These are phyloP conservation scores for Penicillium steckii DNA, from an alignment of 495 filamentous ascomycete genomes.

Conservation along the genomic window DNA sequence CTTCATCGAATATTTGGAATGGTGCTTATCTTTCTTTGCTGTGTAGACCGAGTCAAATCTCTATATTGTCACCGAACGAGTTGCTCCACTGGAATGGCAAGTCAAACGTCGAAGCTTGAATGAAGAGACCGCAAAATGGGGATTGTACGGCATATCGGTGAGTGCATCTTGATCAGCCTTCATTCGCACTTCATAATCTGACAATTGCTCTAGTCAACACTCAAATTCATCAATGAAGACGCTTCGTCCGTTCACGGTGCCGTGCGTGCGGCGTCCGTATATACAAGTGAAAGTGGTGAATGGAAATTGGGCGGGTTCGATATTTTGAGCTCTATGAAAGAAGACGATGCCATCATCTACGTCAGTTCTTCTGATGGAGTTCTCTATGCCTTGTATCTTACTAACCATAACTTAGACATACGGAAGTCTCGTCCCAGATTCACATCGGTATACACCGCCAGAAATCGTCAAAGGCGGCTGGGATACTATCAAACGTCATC, in stretches of 20 bases:
- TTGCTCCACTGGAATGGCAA: constrained; percentile 82
- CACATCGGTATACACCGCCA: constrained; percentile 76
- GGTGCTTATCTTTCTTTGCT: no score
- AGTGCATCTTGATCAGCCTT: neutral
- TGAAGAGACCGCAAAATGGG: constrained; percentile 94
- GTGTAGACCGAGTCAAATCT: constrained; percentile 88
- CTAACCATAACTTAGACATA: constrained; percentile 58
- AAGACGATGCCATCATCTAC: constrained; percentile 90
- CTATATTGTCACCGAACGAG: constrained; percentile 91
- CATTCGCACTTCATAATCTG: constrained; percentile 1
- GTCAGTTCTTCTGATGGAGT: constrained; percentile 43
- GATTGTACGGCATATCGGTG: constrained; percentile 81
- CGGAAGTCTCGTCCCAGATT: constrained; percentile 82
- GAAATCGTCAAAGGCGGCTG: constrained; percentile 85
- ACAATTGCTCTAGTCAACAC: constrained; percentile 59
- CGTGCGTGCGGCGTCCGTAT: constrained; percentile 80
- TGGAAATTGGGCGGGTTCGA: constrained; percentile 97
- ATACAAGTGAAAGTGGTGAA: constrained; percentile 90
- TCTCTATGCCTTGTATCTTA: neutral
- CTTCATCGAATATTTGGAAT: no score
- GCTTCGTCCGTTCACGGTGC: constrained; percentile 87
- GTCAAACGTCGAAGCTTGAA: constrained; percentile 79
- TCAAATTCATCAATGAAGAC: constrained; percentile 95
- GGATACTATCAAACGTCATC: constrained; percentile 81
- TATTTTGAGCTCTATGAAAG: constrained; percentile 89